Evolutionary conservation across 371 early-diverging fungal species (phyloP).

Genomic region (Paraphysoderma sedebokerense): DNA sequence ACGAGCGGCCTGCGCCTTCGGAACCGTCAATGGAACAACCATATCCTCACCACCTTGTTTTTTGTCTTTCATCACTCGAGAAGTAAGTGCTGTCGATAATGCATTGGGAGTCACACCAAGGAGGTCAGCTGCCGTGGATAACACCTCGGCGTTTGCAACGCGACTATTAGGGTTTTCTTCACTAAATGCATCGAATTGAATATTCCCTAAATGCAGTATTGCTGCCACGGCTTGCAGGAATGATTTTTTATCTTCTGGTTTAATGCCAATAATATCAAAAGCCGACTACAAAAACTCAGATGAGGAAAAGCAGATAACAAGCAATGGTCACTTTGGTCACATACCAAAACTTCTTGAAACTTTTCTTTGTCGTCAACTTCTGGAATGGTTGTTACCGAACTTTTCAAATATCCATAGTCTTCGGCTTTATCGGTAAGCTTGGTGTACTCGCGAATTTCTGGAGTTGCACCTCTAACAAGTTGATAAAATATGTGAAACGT

Average conservation of each 20-base stretch:
- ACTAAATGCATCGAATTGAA: constrained; percentile 3
- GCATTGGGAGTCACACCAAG: constrained; percentile 5
- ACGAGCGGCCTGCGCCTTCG: background rate
- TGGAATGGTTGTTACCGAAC: background rate
- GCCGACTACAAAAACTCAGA: no score
- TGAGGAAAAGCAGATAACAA: no score
- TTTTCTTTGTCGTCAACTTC: constrained; percentile 5
- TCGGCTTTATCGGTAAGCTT: background rate
- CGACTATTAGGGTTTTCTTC: background rate
- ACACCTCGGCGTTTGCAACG: background rate
- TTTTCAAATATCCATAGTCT: constrained; percentile 4
- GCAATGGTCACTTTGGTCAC: no score
- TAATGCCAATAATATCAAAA: constrained; percentile 7
- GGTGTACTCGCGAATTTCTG: background rate
- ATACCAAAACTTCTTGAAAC: background rate
- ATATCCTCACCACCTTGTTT: constrained; percentile 6
- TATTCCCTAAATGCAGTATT: constrained; percentile 10
- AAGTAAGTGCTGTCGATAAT: constrained; percentile 6
- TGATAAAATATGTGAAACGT: constrained; percentile 37
- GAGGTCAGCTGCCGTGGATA: background rate
- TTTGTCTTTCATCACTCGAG: constrained; percentile 7
- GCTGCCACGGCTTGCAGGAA: constrained; percentile 9
- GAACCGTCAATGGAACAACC: background rate
- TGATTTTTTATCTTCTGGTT: background rate
- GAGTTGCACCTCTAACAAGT: constrained; percentile 8